These are phyloP conservation scores for Harringtonia aguacate DNA, from an alignment of 2,329 filamentous ascomycete genomes.

Conservation along the genomic window DNA sequence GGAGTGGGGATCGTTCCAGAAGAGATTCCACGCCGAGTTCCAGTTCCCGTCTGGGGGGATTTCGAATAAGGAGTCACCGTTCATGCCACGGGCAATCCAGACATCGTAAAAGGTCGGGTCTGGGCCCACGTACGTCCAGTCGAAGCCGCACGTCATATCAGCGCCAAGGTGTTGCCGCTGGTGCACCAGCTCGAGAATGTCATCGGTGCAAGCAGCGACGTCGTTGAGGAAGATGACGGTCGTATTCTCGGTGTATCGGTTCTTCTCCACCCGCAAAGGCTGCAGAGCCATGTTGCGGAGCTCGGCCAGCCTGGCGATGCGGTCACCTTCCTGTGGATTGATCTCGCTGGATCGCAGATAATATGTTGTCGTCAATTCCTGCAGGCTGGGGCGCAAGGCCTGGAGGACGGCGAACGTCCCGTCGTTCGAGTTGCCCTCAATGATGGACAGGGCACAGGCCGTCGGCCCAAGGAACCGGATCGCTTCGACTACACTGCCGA, in stretches of 20 bases:
- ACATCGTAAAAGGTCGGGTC: conserved; percentile 46
- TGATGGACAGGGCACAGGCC: conserved; percentile 40
- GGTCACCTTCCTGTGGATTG: conserved; percentile 28
- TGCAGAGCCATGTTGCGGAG: conserved; percentile 60
- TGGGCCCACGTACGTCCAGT: conserved; percentile 36
- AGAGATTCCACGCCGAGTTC: conserved; percentile 37
- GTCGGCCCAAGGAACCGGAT: conserved; percentile 28
- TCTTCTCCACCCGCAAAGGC: conserved; percentile 33
- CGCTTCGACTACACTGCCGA: conserved; percentile 34
- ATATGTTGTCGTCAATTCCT: conserved; percentile 27
- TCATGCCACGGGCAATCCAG: conserved; percentile 41
- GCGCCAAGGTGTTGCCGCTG: conserved; percentile 34
- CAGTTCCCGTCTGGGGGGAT: conserved; percentile 38
- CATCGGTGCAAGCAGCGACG: conserved; percentile 39
- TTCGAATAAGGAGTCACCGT: conserved; percentile 44
- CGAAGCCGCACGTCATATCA: conserved; percentile 48
- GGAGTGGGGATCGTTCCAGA: conserved; percentile 35
- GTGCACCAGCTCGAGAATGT: conserved; percentile 44
- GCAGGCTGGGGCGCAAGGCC: conserved; percentile 27
- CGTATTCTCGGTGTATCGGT: conserved; percentile 21
- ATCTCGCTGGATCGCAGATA: conserved; percentile 29
- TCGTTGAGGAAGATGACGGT: conserved; percentile 44
- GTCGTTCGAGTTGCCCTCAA: conserved; percentile 44
- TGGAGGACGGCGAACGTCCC: conserved; percentile 40
- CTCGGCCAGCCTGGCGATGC: conserved; percentile 63